Percentiles rank a stretch among this genome's conserved stretches.
phyloP scores from a whole-genome alignment of 139 green algal species.

The Pycnococcus provasolii region DNA sequence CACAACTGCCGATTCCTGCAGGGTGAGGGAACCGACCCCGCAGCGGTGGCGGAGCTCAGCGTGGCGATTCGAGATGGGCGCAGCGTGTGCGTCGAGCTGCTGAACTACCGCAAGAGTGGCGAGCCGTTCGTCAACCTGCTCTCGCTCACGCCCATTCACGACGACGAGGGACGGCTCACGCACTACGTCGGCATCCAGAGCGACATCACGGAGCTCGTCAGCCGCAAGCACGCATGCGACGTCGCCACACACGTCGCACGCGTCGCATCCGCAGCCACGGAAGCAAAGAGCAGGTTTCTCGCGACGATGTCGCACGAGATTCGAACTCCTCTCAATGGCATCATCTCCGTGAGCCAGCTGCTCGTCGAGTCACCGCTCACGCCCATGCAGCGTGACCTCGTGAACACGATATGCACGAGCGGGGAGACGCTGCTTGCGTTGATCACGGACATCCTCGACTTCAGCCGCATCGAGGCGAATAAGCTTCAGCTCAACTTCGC shows the following conservation, averaged over 20 bases:
- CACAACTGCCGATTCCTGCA: constrained; percentile 98
- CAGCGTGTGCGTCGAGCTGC: constrained; percentile 56
- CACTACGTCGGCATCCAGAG: constrained; percentile 75
- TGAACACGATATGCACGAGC: constrained; percentile 57
- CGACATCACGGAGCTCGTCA: constrained; percentile 70
- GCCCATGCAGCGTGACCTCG: constrained; percentile 62
- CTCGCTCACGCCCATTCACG: constrained; percentile 74
- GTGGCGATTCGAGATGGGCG: constrained; percentile 39
- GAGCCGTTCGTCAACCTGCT: constrained; percentile 93
- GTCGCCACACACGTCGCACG: constrained; percentile 18
- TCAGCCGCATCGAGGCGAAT: constrained; percentile 70
- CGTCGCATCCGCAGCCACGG: constrained; percentile 49
- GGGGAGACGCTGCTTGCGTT: constrained; percentile 73
- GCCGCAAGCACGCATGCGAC: constrained; percentile 32
- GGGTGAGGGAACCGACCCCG: constrained; percentile 80
- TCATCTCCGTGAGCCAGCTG: constrained; percentile 80
- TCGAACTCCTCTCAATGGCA: constrained; percentile 84
- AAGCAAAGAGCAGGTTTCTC: constrained; percentile 85
- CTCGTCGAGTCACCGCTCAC: constrained; percentile 57
- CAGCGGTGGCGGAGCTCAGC: constrained; percentile 68
- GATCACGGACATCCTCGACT: constrained; percentile 86
- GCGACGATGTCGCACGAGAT: constrained; percentile 90
- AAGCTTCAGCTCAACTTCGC: constrained; percentile 52
- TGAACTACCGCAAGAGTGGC: constrained; percentile 81
- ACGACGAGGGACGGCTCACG: constrained; percentile 41